phyloP scores from a whole-genome alignment of 345 rosid genomes.

The Anastatica hierochuntica region DNA sequence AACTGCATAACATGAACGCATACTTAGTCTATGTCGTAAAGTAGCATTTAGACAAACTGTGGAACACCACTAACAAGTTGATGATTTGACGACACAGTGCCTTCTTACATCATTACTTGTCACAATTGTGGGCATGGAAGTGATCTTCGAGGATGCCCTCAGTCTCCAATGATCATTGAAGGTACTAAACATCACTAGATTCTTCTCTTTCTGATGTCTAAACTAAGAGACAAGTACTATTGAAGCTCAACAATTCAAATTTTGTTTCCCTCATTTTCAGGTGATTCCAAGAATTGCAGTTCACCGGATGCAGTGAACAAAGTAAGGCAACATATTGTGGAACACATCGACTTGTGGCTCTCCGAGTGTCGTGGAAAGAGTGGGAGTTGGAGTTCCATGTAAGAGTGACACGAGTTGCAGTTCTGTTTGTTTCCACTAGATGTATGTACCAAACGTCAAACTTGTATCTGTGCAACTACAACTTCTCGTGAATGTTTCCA shows the following conservation, averaged over 20 bases:
- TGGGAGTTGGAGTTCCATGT: constrained; percentile 17
- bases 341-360: constrained; percentile 85
- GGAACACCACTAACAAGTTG: background rate
- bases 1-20: constrained; percentile 1
- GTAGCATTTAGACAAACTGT: constrained; percentile 35
- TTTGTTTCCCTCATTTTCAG: too few species aligned
- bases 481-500: background rate
- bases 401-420: background rate
- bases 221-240: too few species aligned
- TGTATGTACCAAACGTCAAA: too few species aligned
- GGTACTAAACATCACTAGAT: constrained; percentile 30
- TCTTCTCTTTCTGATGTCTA: too few species aligned
- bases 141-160: constrained; percentile 94
- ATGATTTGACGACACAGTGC: constrained; percentile 15
- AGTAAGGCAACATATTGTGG: constrained; percentile 68
- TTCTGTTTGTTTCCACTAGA: background rate
- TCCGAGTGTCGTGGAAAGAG: constrained; percentile 48
- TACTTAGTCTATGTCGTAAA: background rate
- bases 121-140: constrained; percentile 95
- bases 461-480: too few species aligned
- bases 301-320: constrained; percentile 79
- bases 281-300: constrained; percentile 67
- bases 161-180: constrained; percentile 58
- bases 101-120: constrained; percentile 50
- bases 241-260: too few species aligned